A percentile compares a stretch with the other conserved stretches of the same genome.
phyloP scores from a whole-genome alignment of 1,139 yeast genomes.

The Kodamaea sp. region DNA sequence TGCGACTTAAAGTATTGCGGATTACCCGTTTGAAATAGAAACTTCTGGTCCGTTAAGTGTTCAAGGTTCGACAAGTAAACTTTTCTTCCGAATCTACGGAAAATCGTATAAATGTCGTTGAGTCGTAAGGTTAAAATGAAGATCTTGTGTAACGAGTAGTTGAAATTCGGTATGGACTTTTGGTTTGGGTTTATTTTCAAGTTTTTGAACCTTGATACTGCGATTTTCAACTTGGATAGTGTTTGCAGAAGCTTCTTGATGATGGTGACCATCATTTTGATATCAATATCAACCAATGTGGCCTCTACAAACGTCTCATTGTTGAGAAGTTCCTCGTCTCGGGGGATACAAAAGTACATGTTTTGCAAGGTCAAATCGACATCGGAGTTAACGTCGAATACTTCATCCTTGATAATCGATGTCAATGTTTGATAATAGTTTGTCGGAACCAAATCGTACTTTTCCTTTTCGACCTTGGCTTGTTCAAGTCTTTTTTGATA shows the following conservation, averaged over 20 bases:
- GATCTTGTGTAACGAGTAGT: conserved; percentile 46
- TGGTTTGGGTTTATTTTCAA: conserved; percentile 18
- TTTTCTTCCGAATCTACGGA: conserved; percentile 44
- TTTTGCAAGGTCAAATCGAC: conserved; percentile 14
- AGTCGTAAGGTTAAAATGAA: conserved; percentile 43
- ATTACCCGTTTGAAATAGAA: conserved; percentile 27
- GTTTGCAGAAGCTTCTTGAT: conserved; percentile 20
- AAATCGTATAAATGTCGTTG: conserved; percentile 43
- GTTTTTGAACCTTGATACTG: conserved; percentile 20
- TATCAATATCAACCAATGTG: conserved; percentile 40
- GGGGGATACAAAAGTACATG: conserved; percentile 11
- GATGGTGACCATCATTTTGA: conserved; percentile 30
- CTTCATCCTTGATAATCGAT: conserved; percentile 6
- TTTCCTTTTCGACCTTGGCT: conserved; percentile 32
- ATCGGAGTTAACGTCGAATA: conserved; percentile 9
- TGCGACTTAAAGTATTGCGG: conserved; percentile 25
- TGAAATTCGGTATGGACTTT: conserved; percentile 22
- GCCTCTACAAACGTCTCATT: conserved; percentile 23
- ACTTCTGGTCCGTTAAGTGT: conserved; percentile 40
- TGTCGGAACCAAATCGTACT: conserved; percentile 12
- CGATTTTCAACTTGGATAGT: conserved; percentile 26
- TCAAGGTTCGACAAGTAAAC: conserved; percentile 39
- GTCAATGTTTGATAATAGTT: conserved; percentile 11
- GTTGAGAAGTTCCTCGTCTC: conserved; percentile 10
- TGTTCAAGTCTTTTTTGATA: conserved; percentile 45